phyloP scores from a whole-genome alignment of 768 basidiomycete genomes.

The Collybia mongolica region DNA sequence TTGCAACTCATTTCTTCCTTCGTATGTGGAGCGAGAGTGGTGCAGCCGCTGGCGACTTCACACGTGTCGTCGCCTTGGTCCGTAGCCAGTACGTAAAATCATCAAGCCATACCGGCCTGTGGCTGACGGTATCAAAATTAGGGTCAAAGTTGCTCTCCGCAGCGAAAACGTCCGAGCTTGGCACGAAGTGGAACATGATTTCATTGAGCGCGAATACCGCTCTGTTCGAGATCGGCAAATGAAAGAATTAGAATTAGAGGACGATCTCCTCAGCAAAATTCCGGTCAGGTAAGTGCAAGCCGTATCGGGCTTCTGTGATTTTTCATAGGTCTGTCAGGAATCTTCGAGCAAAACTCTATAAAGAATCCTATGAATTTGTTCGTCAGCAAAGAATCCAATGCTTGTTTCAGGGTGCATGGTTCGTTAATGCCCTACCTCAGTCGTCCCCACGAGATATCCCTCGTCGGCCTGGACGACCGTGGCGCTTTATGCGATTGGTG shows the following conservation, averaged over 20 bases:
- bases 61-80: constrained; percentile 73
- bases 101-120: not conserved
- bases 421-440: constrained; percentile 72
- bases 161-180: constrained; percentile 74
- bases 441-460: constrained; percentile 48
- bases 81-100: constrained; percentile 73
- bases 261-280: constrained; percentile 82
- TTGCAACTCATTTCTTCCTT: constrained; percentile 87
- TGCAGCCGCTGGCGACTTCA: constrained; percentile 73
- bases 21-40: constrained; percentile 91
- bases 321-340: constrained; percentile 47
- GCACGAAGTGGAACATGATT: constrained; percentile 83
- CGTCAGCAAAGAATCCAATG: constrained; percentile 87
- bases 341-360: constrained; percentile 81
- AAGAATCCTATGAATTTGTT: constrained; percentile 89
- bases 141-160: constrained; percentile 74
- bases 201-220: constrained; percentile 80
- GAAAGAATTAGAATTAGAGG: constrained; percentile 86
- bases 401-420: constrained; percentile 89
- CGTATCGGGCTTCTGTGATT: constrained; percentile 2
- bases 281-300: constrained; percentile 68
- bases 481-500: constrained; percentile 89
- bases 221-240: constrained; percentile 86
- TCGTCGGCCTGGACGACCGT: constrained; percentile 62
- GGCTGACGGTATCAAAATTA: constrained; percentile 25